Base-by-base conservation (phyloP, 495 filamentous ascomycete genomes). In the Evernia prunastri region DNA sequence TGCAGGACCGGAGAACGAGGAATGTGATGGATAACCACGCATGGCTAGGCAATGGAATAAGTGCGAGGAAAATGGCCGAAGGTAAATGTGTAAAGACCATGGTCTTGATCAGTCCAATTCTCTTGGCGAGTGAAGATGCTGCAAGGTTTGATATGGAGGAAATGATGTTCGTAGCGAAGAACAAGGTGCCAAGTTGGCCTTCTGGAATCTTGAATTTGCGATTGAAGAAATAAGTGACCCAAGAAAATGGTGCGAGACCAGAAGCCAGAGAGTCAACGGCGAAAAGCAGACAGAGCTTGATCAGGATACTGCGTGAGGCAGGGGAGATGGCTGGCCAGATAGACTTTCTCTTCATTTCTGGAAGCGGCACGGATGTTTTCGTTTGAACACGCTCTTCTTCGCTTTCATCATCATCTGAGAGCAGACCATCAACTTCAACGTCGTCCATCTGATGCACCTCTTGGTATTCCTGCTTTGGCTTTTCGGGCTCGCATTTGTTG, bases 31-130 rank as follows among this genome's bases (percentile, higher is more conserved):
- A 77, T 27, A 89, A 63, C 33, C 77, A 79, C 18, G 87, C 75
- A 33, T 73, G 75, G 36, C 72, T 71, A 2, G 87, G 84, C 20
- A 89, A 67, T 0, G 88, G 84, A 59, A 95, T 87, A 35, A 92
- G 69, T 15, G 85, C 76, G 2, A 94, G 82, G 63, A 87, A 86
- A 54, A 91, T 76, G 11, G 89, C 82, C 2, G 88, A 90, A 1
- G 90, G 90, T 11, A 90, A 80, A 69, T 94, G 90, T 3, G 89
- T 91, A 68, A 90, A 91, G 36, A 93, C 89, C 90, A 96, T 96
- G 11, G 90, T 91, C 71, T 87, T 88, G 69, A 96, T 81, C 39
- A 92, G 82, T 0, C 92, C 92, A 51, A 95, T 85, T 45, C 86
- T 81, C 62, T 87, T 86, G 6, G 90, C 82, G 63, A 96, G 81